Evolutionary conservation across 2,329 filamentous ascomycete species (phyloP).

Genomic region (Trichoderma simmonsii): DNA sequence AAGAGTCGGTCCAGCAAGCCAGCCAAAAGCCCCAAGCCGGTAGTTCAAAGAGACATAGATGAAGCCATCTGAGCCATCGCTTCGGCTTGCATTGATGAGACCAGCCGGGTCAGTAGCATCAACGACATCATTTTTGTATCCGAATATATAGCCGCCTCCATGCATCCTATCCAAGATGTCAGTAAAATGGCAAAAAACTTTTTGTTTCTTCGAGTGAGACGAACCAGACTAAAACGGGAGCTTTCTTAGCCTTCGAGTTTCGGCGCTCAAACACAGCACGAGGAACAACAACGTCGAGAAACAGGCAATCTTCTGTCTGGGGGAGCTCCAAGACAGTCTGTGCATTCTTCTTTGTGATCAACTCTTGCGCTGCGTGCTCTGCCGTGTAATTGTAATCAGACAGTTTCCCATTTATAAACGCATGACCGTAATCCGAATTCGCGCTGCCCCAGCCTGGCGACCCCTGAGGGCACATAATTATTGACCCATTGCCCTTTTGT

Average conservation of each 20-base stretch:
- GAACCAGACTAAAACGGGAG: not conserved
- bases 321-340: not conserved
- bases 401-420: not conserved
- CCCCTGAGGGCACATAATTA: not conserved
- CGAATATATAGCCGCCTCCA: not conserved
- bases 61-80: not conserved
- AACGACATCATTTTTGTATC: not conserved
- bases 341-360: not conserved
- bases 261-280: not conserved
- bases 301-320: not conserved
- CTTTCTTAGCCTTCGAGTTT: not conserved
- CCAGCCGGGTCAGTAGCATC: not conserved
- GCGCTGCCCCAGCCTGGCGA: not conserved
- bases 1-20: not conserved
- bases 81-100: not conserved
- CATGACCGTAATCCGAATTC: not conserved
- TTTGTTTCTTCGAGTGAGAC: not conserved
- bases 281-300: not conserved
- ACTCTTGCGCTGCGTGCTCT: not conserved
- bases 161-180: not conserved
- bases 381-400: not conserved
- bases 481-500: not conserved
- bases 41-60: not conserved
- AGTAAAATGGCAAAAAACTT: not conserved
- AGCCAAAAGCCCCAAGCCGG: not conserved